A percentile compares a stretch with the other conserved stretches of the same genome.
These are phyloP conservation scores for Hibiscus mutabilis DNA, from an alignment of 345 rosid species.

Conservation along the genomic window DNA sequence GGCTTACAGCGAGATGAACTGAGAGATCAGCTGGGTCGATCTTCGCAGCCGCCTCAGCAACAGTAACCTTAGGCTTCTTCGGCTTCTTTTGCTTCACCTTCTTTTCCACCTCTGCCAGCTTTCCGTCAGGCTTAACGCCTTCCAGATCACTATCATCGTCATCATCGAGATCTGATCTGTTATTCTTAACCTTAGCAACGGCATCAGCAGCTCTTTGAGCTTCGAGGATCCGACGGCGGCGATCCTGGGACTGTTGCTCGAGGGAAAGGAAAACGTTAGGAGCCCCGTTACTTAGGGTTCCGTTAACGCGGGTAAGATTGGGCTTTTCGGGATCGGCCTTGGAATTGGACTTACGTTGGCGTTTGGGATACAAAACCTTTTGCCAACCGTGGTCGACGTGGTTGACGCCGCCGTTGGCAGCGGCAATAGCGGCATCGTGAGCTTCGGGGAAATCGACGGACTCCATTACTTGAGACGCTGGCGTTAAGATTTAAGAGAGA, in stretches of 20 bases:
- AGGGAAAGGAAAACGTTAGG: constrained; percentile 40
- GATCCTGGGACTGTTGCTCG: constrained; percentile 51
- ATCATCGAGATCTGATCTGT: constrained; percentile 39
- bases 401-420: constrained; percentile 12
- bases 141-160: constrained; percentile 36
- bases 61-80: constrained; percentile 64
- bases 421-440: constrained; percentile 8
- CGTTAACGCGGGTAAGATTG: constrained; percentile 12
- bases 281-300: constrained; percentile 22
- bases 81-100: constrained; percentile 51
- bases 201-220: constrained; percentile 21
- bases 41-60: constrained; percentile 59
- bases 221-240: constrained; percentile 36
- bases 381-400: constrained; percentile 62
- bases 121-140: constrained; percentile 23
- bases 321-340: constrained; percentile 19
- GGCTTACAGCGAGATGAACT: constrained; percentile 44
- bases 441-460: constrained; percentile 11
- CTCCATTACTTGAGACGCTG: constrained; percentile 5
- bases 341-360: constrained; percentile 42
- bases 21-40: constrained; percentile 48
- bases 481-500: not conserved
- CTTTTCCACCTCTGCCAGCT: constrained; percentile 26
- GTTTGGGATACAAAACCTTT: constrained; percentile 60
- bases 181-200: constrained; percentile 6